phyloP scores from a whole-genome alignment of 2,329 filamentous ascomycete species.

The Purpureocillium takamizusanense region DNA sequence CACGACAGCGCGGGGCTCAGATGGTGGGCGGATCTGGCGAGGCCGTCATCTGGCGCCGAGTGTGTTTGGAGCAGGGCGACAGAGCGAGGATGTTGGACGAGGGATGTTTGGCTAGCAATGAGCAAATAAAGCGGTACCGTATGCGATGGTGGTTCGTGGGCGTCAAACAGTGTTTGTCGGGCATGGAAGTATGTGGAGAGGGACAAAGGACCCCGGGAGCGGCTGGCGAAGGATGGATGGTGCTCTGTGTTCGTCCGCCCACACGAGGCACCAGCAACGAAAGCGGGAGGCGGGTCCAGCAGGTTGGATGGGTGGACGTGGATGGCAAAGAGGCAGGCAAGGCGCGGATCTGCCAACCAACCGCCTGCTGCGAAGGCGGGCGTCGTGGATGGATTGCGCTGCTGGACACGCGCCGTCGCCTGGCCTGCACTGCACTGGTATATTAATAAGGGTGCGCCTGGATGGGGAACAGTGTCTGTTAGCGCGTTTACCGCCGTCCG shows the following conservation, averaged over 20 bases:
- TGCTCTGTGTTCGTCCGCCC: too few relatives aligned
- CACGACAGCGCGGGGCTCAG: constrained; percentile 15
- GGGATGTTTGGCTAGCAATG: constrained; percentile 10
- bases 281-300: too few relatives aligned
- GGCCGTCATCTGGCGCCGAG: constrained; percentile 13
- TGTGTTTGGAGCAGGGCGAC: neutral
- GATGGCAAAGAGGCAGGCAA: neutral
- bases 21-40: constrained; percentile 10
- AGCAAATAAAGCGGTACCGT: constrained; percentile 3
- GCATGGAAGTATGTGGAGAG: too few relatives aligned
- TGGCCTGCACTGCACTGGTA: neutral
- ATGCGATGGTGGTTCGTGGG: too few relatives aligned
- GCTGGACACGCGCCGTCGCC: too few relatives aligned
- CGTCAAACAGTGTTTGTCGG: too few relatives aligned
- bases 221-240: too few relatives aligned
- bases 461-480: too few relatives aligned
- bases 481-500: too few relatives aligned
- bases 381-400: too few relatives aligned
- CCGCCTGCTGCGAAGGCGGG: neutral
- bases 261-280: too few relatives aligned
- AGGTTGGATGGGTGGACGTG: neutral
- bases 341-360: neutral
- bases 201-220: too few relatives aligned
- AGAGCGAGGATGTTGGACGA: neutral
- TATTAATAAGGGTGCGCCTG: neutral